These are phyloP conservation scores for Przewalskia tangutica DNA, from an alignment of 257 asterid species.

Conservation along the genomic window DNA sequence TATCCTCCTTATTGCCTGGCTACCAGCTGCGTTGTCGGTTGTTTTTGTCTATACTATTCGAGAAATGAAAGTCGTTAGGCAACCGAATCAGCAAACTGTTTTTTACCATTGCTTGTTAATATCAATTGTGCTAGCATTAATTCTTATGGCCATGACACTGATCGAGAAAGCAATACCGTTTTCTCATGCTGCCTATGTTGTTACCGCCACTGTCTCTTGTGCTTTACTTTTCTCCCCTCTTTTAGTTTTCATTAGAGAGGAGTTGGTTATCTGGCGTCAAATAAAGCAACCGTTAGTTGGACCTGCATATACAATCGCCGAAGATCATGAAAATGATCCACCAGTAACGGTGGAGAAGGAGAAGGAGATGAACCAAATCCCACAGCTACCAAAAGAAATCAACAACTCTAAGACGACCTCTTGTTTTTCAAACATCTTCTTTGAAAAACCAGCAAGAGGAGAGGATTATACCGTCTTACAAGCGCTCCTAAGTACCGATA, in stretches of 20 bases:
- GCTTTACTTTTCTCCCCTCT: constrained; percentile 21
- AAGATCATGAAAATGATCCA: neutral
- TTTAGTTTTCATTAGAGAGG: constrained; percentile 21
- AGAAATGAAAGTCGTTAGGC: constrained; percentile 17
- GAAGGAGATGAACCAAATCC: neutral
- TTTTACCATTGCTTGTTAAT: constrained; percentile 15
- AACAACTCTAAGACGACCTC: neutral
- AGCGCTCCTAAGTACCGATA: constrained; percentile 24
- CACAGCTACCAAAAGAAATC: neutral
- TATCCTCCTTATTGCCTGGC: constrained; percentile 32
- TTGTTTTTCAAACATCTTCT: constrained; percentile 7
- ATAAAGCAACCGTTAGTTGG: neutral
- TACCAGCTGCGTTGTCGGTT: constrained; percentile 28
- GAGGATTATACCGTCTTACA: constrained; percentile 29
- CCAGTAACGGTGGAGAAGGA: neutral
- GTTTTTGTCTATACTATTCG: constrained; percentile 18
- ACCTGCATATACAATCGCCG: neutral
- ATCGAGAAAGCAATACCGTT: constrained; percentile 20
- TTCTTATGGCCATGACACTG: constrained; percentile 18
- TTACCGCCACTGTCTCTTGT: constrained; percentile 20
- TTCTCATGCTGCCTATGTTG: constrained; percentile 14
- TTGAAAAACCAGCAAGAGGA: constrained; percentile 22
- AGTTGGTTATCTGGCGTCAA: constrained; percentile 16
- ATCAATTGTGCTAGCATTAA: constrained; percentile 14
- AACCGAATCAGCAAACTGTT: constrained; percentile 24